Percentiles rank a stretch among this genome's conserved stretches.
These are phyloP conservation scores for Rhododendron ovatum DNA, from an alignment of 148 eudicot genomes.

Conservation along the genomic window DNA sequence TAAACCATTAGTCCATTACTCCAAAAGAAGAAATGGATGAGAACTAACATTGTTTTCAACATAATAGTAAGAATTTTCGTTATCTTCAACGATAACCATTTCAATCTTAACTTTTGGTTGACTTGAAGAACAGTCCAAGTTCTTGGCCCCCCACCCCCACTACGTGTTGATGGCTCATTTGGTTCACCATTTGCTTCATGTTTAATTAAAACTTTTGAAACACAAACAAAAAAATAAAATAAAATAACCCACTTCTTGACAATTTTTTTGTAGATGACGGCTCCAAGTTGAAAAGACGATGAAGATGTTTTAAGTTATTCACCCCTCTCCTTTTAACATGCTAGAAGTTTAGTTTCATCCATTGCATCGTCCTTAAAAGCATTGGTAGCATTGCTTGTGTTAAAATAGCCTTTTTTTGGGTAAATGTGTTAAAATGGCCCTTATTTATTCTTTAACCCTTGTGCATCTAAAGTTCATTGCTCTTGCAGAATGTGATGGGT, in stretches of 20 bases:
- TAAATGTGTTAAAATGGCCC: not conserved
- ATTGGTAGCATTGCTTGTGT: not conserved
- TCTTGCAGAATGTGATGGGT: constrained; percentile 90
- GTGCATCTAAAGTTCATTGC: constrained; percentile 12
- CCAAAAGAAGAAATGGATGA: not conserved
- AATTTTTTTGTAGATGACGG: not conserved
- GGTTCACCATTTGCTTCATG: not conserved
- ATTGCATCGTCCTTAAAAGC: not conserved
- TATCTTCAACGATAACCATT: not conserved
- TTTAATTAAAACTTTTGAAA: not conserved
- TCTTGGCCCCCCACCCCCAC: not conserved
- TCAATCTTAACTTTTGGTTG: not conserved
- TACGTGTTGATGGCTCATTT: not conserved
- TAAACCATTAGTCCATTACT: not conserved
- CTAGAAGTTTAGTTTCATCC: not conserved
- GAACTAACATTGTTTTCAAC: not conserved
- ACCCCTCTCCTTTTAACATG: not conserved
- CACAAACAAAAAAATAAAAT: not conserved
- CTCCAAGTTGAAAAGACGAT: not conserved
- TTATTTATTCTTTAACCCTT: not conserved
- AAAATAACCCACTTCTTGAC: not conserved
- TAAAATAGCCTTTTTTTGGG: not conserved
- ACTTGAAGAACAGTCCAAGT: not conserved
- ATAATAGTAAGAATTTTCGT: not conserved
- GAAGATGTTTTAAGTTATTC: not conserved